These are phyloP conservation scores for Corrigiola litoralis DNA, from an alignment of 179 eudicot genomes.

Conservation along the genomic window DNA sequence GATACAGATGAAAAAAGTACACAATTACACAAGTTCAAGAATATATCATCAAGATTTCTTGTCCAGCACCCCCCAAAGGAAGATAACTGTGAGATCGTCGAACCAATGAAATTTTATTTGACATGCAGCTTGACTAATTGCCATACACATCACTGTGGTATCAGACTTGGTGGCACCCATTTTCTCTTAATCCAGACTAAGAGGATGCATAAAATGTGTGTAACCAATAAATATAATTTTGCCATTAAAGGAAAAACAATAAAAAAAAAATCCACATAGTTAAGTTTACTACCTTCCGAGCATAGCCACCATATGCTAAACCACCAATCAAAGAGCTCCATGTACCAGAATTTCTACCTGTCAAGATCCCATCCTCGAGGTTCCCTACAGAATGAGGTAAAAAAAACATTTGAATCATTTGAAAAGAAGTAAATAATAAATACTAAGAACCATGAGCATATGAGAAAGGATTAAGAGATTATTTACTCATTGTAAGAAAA, in stretches of 20 bases:
- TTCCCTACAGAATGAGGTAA: conserved; percentile 20
- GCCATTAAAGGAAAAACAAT: neutral
- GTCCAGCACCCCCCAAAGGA: too few species aligned
- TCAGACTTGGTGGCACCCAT: neutral
- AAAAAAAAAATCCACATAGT: too few species aligned
- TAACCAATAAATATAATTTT: neutral
- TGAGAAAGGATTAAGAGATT: neutral
- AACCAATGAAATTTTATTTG: too few species aligned
- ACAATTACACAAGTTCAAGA: neutral
- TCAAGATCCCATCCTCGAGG: conserved; percentile 9
- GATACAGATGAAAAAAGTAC: neutral
- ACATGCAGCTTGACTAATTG: too few species aligned
- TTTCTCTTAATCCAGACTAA: neutral
- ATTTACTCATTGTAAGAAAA: conserved; percentile 36
- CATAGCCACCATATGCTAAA: conserved; percentile 89
- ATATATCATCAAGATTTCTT: neutral
- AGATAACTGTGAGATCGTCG: too few species aligned
- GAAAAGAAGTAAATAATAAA: neutral
- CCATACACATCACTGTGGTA: too few species aligned
- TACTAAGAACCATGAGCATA: neutral
- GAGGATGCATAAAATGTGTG: neutral
- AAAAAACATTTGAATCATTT: neutral
- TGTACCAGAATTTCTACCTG: conserved; percentile 9
- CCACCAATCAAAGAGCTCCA: conserved; percentile 52
- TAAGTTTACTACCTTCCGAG: conserved; percentile 53